phyloP scores from a whole-genome alignment of 495 filamentous ascomycete genomes.

The Hypoxylon lienhwacheense region DNA sequence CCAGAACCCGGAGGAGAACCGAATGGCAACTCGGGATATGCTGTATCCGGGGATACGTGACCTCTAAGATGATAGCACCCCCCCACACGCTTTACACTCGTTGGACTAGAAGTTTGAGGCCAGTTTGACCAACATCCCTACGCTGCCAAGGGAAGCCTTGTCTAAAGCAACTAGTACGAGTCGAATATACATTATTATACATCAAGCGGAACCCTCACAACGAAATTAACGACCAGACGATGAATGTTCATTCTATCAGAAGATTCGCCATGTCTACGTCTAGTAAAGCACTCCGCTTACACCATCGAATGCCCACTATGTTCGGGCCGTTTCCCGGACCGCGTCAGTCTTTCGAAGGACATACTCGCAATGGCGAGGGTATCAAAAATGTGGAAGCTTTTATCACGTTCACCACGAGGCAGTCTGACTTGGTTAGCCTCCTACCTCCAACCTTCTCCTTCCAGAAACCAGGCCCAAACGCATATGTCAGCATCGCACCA shows the following conservation, averaged over 20 bases:
- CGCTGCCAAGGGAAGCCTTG: neutral
- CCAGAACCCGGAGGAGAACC: slow-evolving; percentile 5
- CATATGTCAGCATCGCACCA: slow-evolving; percentile 8
- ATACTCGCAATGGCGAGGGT: neutral
- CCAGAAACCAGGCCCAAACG: neutral
- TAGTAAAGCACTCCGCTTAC: neutral
- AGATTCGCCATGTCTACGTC: neutral
- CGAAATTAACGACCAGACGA: neutral
- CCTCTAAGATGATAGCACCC: neutral
- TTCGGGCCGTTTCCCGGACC: slow-evolving; percentile 16
- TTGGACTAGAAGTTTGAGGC: neutral
- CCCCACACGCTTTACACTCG: slow-evolving; percentile 1
- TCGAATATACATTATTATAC: neutral
- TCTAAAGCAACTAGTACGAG: neutral
- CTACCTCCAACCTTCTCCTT: slow-evolving; percentile 10
- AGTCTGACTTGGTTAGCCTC: slow-evolving; percentile 1
- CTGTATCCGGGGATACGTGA: slow-evolving; percentile 1
- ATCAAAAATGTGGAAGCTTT: slow-evolving; percentile 8
- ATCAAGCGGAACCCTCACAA: neutral
- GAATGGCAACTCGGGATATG: neutral
- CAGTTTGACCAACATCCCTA: neutral
- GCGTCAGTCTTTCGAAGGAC: slow-evolving; percentile 11
- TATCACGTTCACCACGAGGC: slow-evolving; percentile 8
- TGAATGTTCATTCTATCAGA: neutral
- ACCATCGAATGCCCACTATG: slow-evolving; percentile 12